Base-by-base conservation (phyloP, 1,284 basidiomycete genomes). In the Papiliotrema nemorosa region DNA sequence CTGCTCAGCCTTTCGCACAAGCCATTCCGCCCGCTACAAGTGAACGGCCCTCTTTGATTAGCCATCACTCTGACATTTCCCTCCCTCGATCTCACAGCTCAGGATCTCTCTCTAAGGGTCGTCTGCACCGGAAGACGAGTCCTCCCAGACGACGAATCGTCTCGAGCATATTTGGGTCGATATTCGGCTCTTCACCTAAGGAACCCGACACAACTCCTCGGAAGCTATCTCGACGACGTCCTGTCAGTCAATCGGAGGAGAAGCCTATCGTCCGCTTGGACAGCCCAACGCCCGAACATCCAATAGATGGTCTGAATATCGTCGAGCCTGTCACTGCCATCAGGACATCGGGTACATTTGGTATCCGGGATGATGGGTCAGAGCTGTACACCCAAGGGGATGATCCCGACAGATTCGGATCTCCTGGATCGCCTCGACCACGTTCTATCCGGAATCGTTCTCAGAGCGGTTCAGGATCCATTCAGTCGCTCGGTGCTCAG, bases 341-440 rank as follows among this genome's bases (percentile, higher is more conserved):
- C 10, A 53, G 66, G 12, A 57, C 54, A 0, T 59, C 60, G 21
- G 64, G 60, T 3, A 63, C 59, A 0, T 67, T 70, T 34, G 64
- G 66, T 1, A 57, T 70, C 10, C 44, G 46, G 18, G 66, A 67
- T 49, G 66, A 68, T 44, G 67, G 63, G 0, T 61, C 63, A 5
- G 62, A 59, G 16, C 22, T 57, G 1, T 53, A 50, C n/a, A n/a
- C n/a, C n/a, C n/a, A n/a, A 29, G 22, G 16, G 5, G 24, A 47
- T 34, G 47, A 41, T 24, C 37, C 24, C 3, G 44, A 22, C 20
- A 39, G n/a, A 40, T n/a, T 33, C 14, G 31, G 24, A 3, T 34
- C 49, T 22, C 3, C 14, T n/a, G 9, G 16, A 37, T 25, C 35
- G 16, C 25, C 35, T 39, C 34, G 24, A 16, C 22, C 35, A 16